Conservation (phyloP, 164 flowering plant genomes). For the Annona cherimola region DNA sequence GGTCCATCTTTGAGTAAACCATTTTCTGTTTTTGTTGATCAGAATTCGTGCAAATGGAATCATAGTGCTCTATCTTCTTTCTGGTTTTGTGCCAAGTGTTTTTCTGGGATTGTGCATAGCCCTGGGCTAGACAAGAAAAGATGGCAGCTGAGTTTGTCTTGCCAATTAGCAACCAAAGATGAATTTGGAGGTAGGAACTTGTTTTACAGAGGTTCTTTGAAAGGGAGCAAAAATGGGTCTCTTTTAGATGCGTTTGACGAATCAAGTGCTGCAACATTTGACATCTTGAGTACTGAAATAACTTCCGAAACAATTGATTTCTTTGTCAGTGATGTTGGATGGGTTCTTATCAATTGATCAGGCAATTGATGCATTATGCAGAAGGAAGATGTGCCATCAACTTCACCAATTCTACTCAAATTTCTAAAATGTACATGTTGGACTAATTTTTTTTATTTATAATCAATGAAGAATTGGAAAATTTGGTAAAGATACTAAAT, state of each 20-base stretch:
- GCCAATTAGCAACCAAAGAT: conserved; percentile 28
- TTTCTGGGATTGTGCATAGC: conserved; percentile 11
- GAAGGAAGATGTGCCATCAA: conserved; percentile 71
- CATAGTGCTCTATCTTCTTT: no score
- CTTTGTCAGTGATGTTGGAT: conserved; percentile 77
- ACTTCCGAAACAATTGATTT: conserved; percentile 69
- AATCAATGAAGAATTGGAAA: no score
- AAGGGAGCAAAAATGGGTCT: conserved; percentile 41
- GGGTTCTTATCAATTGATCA: conserved; percentile 76
- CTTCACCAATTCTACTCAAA: no score
- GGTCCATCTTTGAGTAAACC: no score
- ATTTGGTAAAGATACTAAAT: no score
- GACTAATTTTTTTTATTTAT: no score
- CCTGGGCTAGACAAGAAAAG: conserved; percentile 16
- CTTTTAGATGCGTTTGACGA: conserved; percentile 26
- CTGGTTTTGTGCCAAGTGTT: conserved; percentile 23
- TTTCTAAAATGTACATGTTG: no score
- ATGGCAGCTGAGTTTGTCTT: conserved; percentile 16
- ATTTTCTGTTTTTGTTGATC: no score
- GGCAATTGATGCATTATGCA: conserved; percentile 50
- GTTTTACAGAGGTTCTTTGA: conserved; percentile 36
- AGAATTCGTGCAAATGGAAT: no score
- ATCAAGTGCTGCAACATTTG: conserved; percentile 32
- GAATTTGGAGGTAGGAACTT: conserved; percentile 26
- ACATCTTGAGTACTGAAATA: conserved; percentile 57